phyloP scores from a whole-genome alignment of 495 filamentous ascomycete genomes.

The Amphirosellinia nigrospora region DNA sequence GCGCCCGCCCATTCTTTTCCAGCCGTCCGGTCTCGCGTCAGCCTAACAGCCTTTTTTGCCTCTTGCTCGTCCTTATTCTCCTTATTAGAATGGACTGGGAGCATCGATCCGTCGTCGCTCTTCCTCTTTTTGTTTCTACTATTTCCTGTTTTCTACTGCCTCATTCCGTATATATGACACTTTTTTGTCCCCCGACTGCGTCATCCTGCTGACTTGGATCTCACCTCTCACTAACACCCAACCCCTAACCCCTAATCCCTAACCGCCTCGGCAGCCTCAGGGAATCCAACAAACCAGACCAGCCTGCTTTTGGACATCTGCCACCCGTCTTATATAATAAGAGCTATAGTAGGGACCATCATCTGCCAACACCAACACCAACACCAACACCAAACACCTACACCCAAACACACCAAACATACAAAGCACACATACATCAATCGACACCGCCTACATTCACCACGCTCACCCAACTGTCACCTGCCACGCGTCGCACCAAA shows the following conservation, averaged over 20 bases:
- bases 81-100: slow-evolving; percentile 4
- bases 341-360: slow-evolving; percentile 5
- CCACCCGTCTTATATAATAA: neutral
- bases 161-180: slow-evolving; percentile 16
- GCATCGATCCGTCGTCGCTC: neutral
- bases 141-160: neutral
- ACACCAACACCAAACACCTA: neutral
- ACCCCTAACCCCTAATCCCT: too few relatives aligned
- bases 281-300: neutral
- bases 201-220: slow-evolving; percentile 18
- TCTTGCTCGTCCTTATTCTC: neutral
- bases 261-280: neutral
- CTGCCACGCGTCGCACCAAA: slow-evolving; percentile 25
- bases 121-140: neutral
- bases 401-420: neutral
- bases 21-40: slow-evolving; percentile 26
- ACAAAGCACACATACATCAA: neutral
- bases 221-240: too few relatives aligned
- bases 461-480: slow-evolving; percentile 21
- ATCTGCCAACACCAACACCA: slow-evolving; percentile 15
- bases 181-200: slow-evolving; percentile 17
- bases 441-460: neutral
- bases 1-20: slow-evolving; percentile 11
- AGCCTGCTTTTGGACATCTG: neutral
- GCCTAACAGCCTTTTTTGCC: slow-evolving; percentile 26